Evolutionary conservation across 257 asterid species (phyloP).

Genomic region (Cruciata laevipes): DNA sequence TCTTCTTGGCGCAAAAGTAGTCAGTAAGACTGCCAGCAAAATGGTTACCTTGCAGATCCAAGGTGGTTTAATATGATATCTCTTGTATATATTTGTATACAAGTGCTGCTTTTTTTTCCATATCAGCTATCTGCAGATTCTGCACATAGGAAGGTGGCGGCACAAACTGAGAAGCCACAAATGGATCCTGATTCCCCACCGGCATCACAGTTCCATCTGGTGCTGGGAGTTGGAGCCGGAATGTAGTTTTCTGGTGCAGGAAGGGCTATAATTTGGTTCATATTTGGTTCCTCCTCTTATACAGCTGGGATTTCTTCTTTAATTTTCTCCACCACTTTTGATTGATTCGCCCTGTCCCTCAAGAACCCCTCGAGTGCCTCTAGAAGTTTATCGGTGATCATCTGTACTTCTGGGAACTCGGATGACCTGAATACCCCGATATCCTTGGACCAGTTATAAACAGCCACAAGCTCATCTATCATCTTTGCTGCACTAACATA

Average conservation of each 20-base stretch:
- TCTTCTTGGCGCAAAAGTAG: no score
- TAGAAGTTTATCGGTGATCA: conserved; percentile 49
- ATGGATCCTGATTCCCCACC: conserved; percentile 54
- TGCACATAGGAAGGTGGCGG: conserved; percentile 71
- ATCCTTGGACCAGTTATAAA: conserved; percentile 60
- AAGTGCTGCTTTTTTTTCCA: conserved; percentile 63
- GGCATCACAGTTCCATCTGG: conserved; percentile 45
- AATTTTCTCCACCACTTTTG: conserved; percentile 26
- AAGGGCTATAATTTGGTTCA: conserved; percentile 46
- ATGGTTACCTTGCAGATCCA: no score
- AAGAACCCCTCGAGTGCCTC: conserved; percentile 46
- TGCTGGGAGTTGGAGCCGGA: conserved; percentile 39
- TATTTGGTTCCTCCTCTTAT: conserved; percentile 28
- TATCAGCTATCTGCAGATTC: conserved; percentile 60
- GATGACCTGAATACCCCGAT: conserved; percentile 46
- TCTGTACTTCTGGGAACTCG: conserved; percentile 51
- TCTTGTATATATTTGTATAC: no score
- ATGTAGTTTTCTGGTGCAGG: conserved; percentile 46
- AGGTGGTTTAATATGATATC: no score
- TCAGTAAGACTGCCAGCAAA: no score
- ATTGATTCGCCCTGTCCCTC: conserved; percentile 41
- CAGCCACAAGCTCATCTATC: conserved; percentile 39
- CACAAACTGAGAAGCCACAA: conserved; percentile 58
- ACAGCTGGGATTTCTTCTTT: conserved; percentile 20
- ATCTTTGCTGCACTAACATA: conserved; percentile 56